phyloP scores from a whole-genome alignment of 805 yeast species.

The Wickerhamomyces sydowiorum region DNA sequence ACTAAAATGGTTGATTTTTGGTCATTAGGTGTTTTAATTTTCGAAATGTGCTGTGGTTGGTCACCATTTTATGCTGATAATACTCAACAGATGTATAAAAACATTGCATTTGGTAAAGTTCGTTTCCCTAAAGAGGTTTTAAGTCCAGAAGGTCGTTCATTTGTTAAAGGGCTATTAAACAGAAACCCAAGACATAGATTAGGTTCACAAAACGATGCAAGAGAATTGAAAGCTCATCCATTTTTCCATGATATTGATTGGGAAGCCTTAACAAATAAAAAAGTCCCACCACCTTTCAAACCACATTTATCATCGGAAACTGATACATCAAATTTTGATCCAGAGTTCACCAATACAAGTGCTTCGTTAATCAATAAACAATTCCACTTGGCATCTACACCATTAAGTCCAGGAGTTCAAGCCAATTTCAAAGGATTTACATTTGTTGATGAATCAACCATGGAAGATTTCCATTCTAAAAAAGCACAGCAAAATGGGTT shows the following conservation, averaged over 20 bases:
- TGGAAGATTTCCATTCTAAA: constrained; percentile 72
- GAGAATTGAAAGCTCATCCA: constrained; percentile 87
- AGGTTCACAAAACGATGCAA: constrained; percentile 88
- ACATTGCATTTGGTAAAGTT: constrained; percentile 97
- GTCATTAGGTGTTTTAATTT: constrained; percentile 94
- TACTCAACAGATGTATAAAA: constrained; percentile 98
- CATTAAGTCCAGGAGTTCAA: constrained; percentile 90
- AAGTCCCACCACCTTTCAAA: constrained; percentile 93
- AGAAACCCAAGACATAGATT: constrained; percentile 94
- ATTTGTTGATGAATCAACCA: constrained; percentile 87
- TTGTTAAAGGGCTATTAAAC: constrained; percentile 91
- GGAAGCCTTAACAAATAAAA: constrained; percentile 70
- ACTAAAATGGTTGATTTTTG: constrained; percentile 99
- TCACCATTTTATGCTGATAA: constrained; percentile 97
- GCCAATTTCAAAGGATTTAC: constrained; percentile 97
- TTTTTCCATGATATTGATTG: constrained; percentile 91
- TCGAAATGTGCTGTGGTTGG: constrained; percentile 99
- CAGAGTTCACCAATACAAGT: constrained; percentile 91
- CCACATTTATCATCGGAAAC: constrained; percentile 89
- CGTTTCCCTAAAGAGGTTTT: constrained; percentile 95
- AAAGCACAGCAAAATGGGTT: constrained; percentile 21
- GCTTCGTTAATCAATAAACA: constrained; percentile 75
- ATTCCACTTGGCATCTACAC: constrained; percentile 54
- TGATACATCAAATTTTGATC: constrained; percentile 96
- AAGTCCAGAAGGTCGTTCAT: constrained; percentile 88